Evolutionary conservation across 257 asterid species (phyloP), one percentile per base, ranked within the genome.

Genomic region (Solanum appendiculatum): DNA sequence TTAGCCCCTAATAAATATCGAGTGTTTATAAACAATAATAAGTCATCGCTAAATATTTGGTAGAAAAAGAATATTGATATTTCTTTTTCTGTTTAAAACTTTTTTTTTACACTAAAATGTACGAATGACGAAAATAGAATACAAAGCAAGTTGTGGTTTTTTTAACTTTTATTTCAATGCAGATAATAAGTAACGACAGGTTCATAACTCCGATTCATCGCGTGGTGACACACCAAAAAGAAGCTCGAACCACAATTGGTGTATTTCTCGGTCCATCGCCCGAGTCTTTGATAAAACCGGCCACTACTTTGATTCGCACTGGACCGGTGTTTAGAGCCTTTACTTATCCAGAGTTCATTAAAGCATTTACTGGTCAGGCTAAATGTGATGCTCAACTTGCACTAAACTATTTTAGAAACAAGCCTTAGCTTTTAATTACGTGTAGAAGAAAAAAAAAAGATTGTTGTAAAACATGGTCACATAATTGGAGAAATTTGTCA

Each of bases 181-280:
- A 94, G 96, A 94, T 93, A 68, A 92, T 93, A 23, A 94, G 94
- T 64, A 94, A 94, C 13, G 95, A 90, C 56, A 88, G 66, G 85
- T 91, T 94, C 68, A 85, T 33, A 3, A 92, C 94, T 86, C 92
- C 95, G 0, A 12, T 83, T 16, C 98, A 95, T 54, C 90, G 95
- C 14, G 97, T 94, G 70, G 64, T 94, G 27, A 92, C 97, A 15
- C 91, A 93, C 77, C 16, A 85, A 3, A 72, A 83, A n/a, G 91
- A 89, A 75, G 73, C 87, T 80, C 84, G 84, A 46, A 80, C 84
- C 36, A 80, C 84, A 9, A 80, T 46, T 46, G 84, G 84, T 46
- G 84, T 9, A 15, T 80, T 78, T 80, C 64, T 80, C 1, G 27
- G 40, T 27, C 84, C 66, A 2, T 80, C 84, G 3, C 27, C 66